Evolutionary conservation across 2,329 filamentous ascomycete species (phyloP).

Genomic region (Alternaria longipes): DNA sequence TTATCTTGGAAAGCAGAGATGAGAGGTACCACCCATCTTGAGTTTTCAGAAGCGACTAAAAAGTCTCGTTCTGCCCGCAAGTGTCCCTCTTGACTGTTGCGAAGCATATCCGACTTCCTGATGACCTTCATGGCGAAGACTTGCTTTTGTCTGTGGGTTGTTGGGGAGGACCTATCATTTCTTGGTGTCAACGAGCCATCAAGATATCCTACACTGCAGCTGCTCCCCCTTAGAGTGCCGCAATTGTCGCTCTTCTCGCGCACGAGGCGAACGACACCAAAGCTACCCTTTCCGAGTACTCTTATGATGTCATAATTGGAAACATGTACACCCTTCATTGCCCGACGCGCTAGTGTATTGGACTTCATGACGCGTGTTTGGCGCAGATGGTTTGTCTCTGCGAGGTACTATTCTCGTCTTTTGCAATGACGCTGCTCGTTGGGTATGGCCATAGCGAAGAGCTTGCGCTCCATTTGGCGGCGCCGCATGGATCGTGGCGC

Average conservation of each 20-base stretch:
- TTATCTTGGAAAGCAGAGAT: conserved; percentile 89
- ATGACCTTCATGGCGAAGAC: conserved; percentile 98
- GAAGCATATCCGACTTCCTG: conserved; percentile 90
- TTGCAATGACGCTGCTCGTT: conserved; percentile 64
- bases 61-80: conserved; percentile 91
- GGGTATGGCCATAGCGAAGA: conserved; percentile 66
- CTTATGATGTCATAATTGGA: conserved; percentile 83
- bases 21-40: conserved; percentile 87
- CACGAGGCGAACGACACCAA: conserved; percentile 89
- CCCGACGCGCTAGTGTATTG: conserved; percentile 61
- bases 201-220: conserved; percentile 21
- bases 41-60: conserved; percentile 86
- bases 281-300: conserved; percentile 90
- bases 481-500: conserved; percentile 70
- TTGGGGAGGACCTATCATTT: not conserved
- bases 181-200: conserved; percentile 17
- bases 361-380: conserved; percentile 75
- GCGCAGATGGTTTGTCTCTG: conserved; percentile 79
- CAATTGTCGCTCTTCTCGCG: conserved; percentile 64
- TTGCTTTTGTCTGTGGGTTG: conserved; percentile 50
- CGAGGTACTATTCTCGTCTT: conserved; percentile 68
- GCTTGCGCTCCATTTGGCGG: conserved; percentile 68
- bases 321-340: conserved; percentile 61
- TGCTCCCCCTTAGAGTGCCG: conserved; percentile 22
- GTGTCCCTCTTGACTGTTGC: conserved; percentile 91